Evolutionary conservation across 768 basidiomycete species (phyloP).

Genomic region (Mycena amicta): DNA sequence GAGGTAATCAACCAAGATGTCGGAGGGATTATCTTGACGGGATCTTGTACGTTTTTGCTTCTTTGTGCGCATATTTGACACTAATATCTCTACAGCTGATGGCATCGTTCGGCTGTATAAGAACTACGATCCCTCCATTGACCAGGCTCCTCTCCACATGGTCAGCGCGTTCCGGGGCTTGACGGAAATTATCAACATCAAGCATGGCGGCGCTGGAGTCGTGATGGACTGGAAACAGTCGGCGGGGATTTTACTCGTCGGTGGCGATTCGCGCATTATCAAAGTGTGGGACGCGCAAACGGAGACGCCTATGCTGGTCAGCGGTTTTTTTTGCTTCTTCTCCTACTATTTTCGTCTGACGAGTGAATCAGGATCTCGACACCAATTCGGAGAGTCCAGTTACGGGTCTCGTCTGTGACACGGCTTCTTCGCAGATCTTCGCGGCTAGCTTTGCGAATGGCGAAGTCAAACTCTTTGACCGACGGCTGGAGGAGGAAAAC

Average conservation of each 20-base stretch:
- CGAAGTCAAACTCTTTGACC: slow-evolving; percentile 86
- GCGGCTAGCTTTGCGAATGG: slow-evolving; percentile 94
- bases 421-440: slow-evolving; percentile 71
- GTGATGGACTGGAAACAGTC: slow-evolving; percentile 94
- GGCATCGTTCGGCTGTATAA: slow-evolving; percentile 90
- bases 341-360: not conserved
- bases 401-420: slow-evolving; percentile 81
- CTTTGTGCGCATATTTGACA: not conserved
- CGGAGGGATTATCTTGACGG: slow-evolving; percentile 85
- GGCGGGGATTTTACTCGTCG: slow-evolving; percentile 81
- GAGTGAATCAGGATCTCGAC: slow-evolving; percentile 68
- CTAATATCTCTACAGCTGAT: slow-evolving; percentile 62
- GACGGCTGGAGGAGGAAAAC: slow-evolving; percentile 81
- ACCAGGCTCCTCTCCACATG: slow-evolving; percentile 81
- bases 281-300: slow-evolving; percentile 95
- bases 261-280: slow-evolving; percentile 88
- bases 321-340: slow-evolving; percentile 22
- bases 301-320: slow-evolving; percentile 74
- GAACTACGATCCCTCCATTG: slow-evolving; percentile 79
- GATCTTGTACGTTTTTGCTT: slow-evolving; percentile 61
- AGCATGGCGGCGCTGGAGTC: slow-evolving; percentile 75
- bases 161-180: slow-evolving; percentile 92
- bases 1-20: slow-evolving; percentile 96
- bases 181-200: slow-evolving; percentile 71
- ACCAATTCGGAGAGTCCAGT: slow-evolving; percentile 91